Percentiles rank a stretch among this genome's conserved stretches.
Evolutionary conservation across 2,329 filamentous ascomycete species (phyloP).

Genomic region (Ceratocystis destructans): DNA sequence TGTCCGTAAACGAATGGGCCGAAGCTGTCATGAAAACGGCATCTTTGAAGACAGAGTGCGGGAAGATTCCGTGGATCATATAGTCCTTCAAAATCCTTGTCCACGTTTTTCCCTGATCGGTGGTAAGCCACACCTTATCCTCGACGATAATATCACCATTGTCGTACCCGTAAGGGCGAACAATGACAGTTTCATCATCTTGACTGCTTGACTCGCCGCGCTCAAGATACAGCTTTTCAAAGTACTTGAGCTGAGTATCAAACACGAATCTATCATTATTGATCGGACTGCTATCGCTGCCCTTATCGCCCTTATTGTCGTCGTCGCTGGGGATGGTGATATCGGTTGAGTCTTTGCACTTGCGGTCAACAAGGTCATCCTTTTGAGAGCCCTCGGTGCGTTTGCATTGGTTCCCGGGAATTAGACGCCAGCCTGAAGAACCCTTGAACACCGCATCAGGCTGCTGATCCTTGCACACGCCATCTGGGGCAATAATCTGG

Average conservation of each 20-base stretch:
- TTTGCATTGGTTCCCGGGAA: constrained; percentile 68
- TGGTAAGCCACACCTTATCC: constrained; percentile 56
- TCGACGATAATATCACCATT: constrained; percentile 26
- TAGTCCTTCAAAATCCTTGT: constrained; percentile 53
- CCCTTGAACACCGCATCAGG: constrained; percentile 64
- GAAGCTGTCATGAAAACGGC: constrained; percentile 73
- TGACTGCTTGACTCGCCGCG: constrained; percentile 49
- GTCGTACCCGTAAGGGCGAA: constrained; percentile 32
- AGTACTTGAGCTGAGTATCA: constrained; percentile 38
- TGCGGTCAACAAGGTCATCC: constrained; percentile 57
- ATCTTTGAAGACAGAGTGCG: constrained; percentile 71
- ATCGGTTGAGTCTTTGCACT: constrained; percentile 47
- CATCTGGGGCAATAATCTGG: constrained; percentile 51
- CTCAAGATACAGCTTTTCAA: constrained; percentile 63
- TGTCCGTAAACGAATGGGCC: constrained; percentile 29
- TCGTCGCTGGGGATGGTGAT: constrained; percentile 24
- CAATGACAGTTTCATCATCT: constrained; percentile 58
- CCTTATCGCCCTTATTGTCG: constrained; percentile 23
- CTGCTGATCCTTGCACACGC: constrained; percentile 52
- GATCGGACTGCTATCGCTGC: constrained; percentile 46
- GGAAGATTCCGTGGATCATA: constrained; percentile 55
- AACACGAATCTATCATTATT: constrained; percentile 48
- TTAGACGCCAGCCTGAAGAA: constrained; percentile 80
- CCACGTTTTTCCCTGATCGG: constrained; percentile 86
- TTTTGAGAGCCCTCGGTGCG: constrained; percentile 47